These are phyloP conservation scores for Leccinum solheimii DNA, from an alignment of 1,284 basidiomycete genomes.

Conservation along the genomic window DNA sequence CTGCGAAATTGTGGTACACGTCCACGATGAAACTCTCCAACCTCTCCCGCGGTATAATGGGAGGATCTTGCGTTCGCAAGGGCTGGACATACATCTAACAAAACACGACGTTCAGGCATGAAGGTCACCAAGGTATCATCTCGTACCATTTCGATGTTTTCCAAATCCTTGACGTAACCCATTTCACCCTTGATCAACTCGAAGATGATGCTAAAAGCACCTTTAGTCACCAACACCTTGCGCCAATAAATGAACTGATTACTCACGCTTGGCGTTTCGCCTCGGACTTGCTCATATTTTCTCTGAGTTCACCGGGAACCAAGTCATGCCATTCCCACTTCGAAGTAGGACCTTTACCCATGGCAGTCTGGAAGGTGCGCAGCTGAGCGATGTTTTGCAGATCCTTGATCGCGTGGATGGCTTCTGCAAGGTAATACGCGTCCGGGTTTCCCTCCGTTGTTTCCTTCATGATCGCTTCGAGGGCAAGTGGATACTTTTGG, in stretches of 20 bases:
- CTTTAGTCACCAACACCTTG: not conserved
- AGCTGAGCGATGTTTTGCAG: constrained; percentile 77
- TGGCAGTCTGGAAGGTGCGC: constrained; percentile 83
- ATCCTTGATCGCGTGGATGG: constrained; percentile 75
- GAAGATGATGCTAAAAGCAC: constrained; percentile 73
- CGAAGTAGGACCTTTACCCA: constrained; percentile 71
- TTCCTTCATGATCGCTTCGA: constrained; percentile 84
- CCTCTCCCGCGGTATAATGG: constrained; percentile 73
- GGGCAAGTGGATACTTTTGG: constrained; percentile 84
- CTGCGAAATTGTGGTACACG: constrained; percentile 90
- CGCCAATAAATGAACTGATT: not conserved
- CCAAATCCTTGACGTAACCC: constrained; percentile 91
- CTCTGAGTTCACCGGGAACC: constrained; percentile 67
- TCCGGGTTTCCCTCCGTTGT: constrained; percentile 81
- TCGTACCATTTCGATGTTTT: constrained; percentile 68
- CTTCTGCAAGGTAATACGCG: constrained; percentile 73
- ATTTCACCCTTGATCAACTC: constrained; percentile 97
- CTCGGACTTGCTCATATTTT: constrained; percentile 72
- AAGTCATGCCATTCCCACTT: constrained; percentile 90
- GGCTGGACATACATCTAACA: constrained; percentile 75
- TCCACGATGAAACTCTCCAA: constrained; percentile 82
- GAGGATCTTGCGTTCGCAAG: constrained; percentile 69
- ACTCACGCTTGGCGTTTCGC: constrained; percentile 85
- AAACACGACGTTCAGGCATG: constrained; percentile 10
- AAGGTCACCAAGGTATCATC: not conserved